These are phyloP conservation scores for Kwoniella dendrophila DNA, from an alignment of 768 basidiomycete genomes.

Conservation along the genomic window DNA sequence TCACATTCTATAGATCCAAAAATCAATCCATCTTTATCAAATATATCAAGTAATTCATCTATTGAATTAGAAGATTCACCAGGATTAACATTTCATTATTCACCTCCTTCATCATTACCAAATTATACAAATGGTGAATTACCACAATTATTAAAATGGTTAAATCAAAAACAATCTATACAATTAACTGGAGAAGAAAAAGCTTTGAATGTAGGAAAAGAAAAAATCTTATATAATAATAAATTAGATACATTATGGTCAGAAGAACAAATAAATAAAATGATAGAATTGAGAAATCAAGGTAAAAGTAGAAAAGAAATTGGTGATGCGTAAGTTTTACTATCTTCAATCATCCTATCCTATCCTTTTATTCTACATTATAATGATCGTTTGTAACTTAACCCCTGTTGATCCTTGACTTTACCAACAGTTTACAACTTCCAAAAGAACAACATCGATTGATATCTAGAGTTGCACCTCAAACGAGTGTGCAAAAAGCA, in stretches of 20 bases:
- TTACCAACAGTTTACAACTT: slow-evolving; percentile 28
- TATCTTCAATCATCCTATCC: neutral
- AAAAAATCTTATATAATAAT: slow-evolving; percentile 17
- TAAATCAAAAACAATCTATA: slow-evolving; percentile 35
- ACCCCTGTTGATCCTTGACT: neutral
- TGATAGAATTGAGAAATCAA: slow-evolving; percentile 37
- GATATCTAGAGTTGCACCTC: slow-evolving; percentile 44
- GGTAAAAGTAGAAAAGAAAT: slow-evolving; percentile 42
- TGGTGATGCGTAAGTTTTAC: slow-evolving; percentile 41
- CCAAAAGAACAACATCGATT: slow-evolving; percentile 28
- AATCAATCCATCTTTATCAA: slow-evolving; percentile 8
- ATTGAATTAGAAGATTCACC: slow-evolving; percentile 25
- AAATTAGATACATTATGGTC: slow-evolving; percentile 31
- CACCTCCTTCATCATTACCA: slow-evolving; percentile 50
- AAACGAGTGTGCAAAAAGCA: slow-evolving; percentile 28
- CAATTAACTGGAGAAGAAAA: slow-evolving; percentile 40
- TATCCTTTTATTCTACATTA: neutral
- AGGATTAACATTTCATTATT: slow-evolving; percentile 46
- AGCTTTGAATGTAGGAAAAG: slow-evolving; percentile 30
- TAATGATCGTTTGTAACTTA: neutral
- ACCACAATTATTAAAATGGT: slow-evolving; percentile 48
- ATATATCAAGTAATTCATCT: slow-evolving; percentile 4
- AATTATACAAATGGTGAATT: slow-evolving; percentile 45
- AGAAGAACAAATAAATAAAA: slow-evolving; percentile 35
- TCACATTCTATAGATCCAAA: slow-evolving; percentile 33